Base-by-base conservation (phyloP, 306 rosid genomes). In the Phaseolus lunatus region DNA sequence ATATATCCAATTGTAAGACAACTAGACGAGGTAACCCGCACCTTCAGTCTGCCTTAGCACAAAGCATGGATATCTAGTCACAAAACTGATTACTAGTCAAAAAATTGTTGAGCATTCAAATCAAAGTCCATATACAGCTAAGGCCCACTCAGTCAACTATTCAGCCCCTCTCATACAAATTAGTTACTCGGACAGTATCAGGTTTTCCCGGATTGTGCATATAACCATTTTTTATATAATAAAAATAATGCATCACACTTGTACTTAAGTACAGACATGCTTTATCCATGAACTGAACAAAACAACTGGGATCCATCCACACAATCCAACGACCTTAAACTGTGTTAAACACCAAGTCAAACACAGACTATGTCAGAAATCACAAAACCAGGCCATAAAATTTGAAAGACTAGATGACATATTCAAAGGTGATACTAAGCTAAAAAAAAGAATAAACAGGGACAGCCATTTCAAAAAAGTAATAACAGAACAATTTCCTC, bases 261-360 rank as follows among this genome's bases (percentile, higher is more conserved):
- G 66, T 74, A 59, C 62, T 53, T 33, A 12, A 43, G 22, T 10
- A 33, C 48, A 65, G 37, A 57, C 70, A 75, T 33, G 67, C 8
- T 6, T 78, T 75, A 75, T 75, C 67, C 20, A 50, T 41, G 20
- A 75, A 39, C 23, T 47, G 71, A 78, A 78, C 48, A 26, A 48
- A 62, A 41, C 75, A 73, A 70, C 29, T 5, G 6, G 24, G 18
- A 41, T 75, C 27, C 57, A 41, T 75, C 27, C 57, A 69, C 39
- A 71, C 26, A 39, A 64, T n/a, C 41, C 65, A 29, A 44, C 48
- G 9, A 23, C 64, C 16, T 66, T 58, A 41, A 41, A 56, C 77
- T 56, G 67, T 48, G 61, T 22, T 15, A 75, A 52, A 53, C 62
- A 71, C 54, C 50, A 26, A 57, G 53, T 22, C 37, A 76, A 57